A percentile compares a stretch with the other conserved stretches of the same genome.
phyloP scores from a whole-genome alignment of 805 yeast genomes.

The Starmerella apicola region DNA sequence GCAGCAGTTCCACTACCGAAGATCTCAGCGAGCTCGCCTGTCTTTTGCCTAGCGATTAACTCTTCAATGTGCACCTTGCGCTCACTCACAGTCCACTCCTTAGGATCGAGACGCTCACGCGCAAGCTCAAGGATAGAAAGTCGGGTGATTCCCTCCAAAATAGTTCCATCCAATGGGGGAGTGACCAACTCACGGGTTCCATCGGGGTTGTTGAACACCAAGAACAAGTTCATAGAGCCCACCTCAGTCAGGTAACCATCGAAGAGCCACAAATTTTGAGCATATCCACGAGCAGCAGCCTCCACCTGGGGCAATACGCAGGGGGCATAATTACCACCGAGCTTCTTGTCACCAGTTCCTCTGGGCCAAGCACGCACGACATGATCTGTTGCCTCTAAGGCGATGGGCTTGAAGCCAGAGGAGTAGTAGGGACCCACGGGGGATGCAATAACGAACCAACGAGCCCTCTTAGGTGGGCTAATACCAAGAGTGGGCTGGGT shows the following conservation, averaged over 20 bases:
- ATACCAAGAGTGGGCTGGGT: constrained; percentile 85
- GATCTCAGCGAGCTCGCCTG: constrained; percentile 83
- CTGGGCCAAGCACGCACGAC: constrained; percentile 99
- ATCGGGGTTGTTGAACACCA: constrained; percentile 61
- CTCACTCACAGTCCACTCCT: constrained; percentile 75
- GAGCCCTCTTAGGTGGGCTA: constrained; percentile 65
- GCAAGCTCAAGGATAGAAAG: constrained; percentile 72
- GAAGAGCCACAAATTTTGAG: constrained; percentile 92
- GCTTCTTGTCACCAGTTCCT: constrained; percentile 90
- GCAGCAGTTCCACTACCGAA: constrained; percentile 98
- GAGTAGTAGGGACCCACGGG: constrained; percentile 96
- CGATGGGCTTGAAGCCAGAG: constrained; percentile 92
- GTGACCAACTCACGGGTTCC: constrained; percentile 89
- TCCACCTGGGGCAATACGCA: constrained; percentile 80
- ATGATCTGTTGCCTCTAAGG: constrained; percentile 85
- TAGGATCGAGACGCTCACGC: constrained; percentile 56
- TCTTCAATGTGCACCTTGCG: constrained; percentile 74
- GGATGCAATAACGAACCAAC: constrained; percentile 75
- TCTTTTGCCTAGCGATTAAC: constrained; percentile 59
- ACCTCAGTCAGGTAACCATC: constrained; percentile 85
- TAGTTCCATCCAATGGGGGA: constrained; percentile 95
- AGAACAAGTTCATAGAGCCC: constrained; percentile 94
- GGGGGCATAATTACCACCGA: constrained; percentile 97
- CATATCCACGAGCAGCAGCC: constrained; percentile 86
- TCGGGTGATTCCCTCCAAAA: constrained; percentile 92